A percentile compares a stretch with the other conserved stretches of the same genome.
Evolutionary conservation across 257 asterid species (phyloP).

Genomic region (Mitragyna speciosa): DNA sequence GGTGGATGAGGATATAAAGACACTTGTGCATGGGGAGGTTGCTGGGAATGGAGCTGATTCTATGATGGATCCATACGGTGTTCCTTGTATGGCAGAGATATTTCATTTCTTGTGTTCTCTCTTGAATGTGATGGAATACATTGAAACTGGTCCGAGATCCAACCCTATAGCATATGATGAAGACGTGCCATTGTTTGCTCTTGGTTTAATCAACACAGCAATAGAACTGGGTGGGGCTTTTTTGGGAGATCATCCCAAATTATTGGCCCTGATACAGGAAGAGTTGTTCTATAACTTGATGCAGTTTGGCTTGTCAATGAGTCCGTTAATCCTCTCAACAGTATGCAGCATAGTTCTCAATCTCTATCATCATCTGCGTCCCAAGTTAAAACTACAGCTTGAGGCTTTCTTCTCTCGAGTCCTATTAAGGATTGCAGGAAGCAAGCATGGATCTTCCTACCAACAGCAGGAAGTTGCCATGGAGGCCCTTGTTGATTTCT

Average conservation of each 20-base stretch:
- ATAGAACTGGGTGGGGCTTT: conserved; percentile 85
- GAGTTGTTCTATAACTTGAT: conserved; percentile 78
- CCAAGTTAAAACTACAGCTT: conserved; percentile 73
- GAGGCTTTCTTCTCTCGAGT: conserved; percentile 84
- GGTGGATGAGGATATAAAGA: conserved; percentile 31
- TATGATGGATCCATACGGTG: conserved; percentile 82
- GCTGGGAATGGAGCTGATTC: conserved; percentile 37
- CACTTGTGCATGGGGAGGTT: conserved; percentile 33
- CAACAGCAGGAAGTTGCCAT: conserved; percentile 96
- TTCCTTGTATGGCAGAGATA: conserved; percentile 93
- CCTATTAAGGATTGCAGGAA: conserved; percentile 75
- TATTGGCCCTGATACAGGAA: conserved; percentile 80
- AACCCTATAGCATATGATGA: conserved; percentile 87
- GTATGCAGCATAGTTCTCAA: conserved; percentile 92
- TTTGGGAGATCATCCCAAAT: conserved; percentile 65
- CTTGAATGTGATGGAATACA: conserved; percentile 71
- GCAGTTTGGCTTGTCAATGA: conserved; percentile 92
- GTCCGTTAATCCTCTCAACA: conserved; percentile 91
- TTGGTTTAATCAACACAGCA: conserved; percentile 87
- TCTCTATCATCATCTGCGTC: conserved; percentile 88
- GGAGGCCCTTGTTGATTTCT: conserved; percentile 92
- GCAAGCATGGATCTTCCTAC: conserved; percentile 82
- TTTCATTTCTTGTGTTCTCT: conserved; percentile 90
- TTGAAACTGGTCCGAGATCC: conserved; percentile 65
- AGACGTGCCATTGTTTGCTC: conserved; percentile 93